Percentiles rank a stretch among this genome's conserved stretches.
Evolutionary conservation across 108 stramenopile genomes (phyloP).

Genomic region (Cyclotella baltica): DNA sequence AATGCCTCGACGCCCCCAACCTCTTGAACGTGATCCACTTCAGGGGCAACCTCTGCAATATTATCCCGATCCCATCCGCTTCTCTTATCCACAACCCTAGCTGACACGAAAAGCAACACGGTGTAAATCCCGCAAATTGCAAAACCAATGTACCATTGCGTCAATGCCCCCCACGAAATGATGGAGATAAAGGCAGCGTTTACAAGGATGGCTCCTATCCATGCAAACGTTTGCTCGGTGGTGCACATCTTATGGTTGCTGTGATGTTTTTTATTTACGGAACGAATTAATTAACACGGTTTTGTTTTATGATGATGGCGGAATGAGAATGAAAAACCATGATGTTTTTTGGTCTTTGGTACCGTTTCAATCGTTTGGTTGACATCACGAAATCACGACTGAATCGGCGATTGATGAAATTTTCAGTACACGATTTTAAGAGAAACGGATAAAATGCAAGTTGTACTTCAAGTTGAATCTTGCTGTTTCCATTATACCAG

Average conservation of each 20-base stretch:
- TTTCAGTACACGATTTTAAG: too few relatives aligned
- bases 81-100: conserved; percentile 13
- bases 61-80: conserved; percentile 18
- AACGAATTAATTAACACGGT: too few relatives aligned
- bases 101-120: conserved; percentile 13
- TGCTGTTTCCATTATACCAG: too few relatives aligned
- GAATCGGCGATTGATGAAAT: too few relatives aligned
- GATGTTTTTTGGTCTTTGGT: too few relatives aligned
- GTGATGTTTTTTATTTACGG: too few relatives aligned
- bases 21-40: background rate
- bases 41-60: background rate
- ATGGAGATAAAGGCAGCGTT: conserved; percentile 33
- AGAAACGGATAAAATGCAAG: too few relatives aligned
- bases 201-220: conserved; percentile 29
- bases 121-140: conserved; percentile 24
- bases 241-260: conserved; percentile 26
- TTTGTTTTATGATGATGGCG: too few relatives aligned
- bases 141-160: conserved; percentile 23
- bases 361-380: too few relatives aligned
- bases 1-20: background rate
- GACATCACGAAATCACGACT: too few relatives aligned
- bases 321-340: too few relatives aligned
- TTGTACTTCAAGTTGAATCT: too few relatives aligned
- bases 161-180: conserved; percentile 27
- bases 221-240: conserved; percentile 30